Evolutionary conservation across 441 rosid genomes (phyloP), one percentile per base, ranked within the genome.

Genomic region (Pelargonium australe): DNA sequence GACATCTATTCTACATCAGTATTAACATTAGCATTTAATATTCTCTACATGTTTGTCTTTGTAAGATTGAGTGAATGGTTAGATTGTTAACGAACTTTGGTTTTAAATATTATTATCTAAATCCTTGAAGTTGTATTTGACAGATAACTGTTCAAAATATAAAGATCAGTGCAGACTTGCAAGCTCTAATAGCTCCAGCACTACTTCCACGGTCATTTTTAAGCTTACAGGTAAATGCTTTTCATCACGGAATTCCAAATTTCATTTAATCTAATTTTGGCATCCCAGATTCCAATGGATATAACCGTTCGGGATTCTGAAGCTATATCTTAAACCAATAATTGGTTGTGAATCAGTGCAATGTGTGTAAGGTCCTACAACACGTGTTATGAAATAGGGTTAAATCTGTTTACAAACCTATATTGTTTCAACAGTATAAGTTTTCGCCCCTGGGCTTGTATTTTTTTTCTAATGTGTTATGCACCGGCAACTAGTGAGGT

Each of bases 171-270:
- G 90, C 87, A 70, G 83, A 86, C 76, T 71, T 91, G 77, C 97
- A 91, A 85, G 84, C 90, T 76, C 74, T 91, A 41, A 85, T 91
- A 49, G 88, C 97, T 81, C 98, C 97, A 63, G 98, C 98, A 2
- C 40, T 94, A 65, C 80, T 89, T 44, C 97, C 98, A 5, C 87
- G 98, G 60, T 85, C 96, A 62, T 87, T 85, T 72, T 66, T 89
- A 67, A 93, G 82, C 80, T 82, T 93, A 55, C 96, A 91, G 93
- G 97, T 91, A 62, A 73, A 28, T 70, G 61, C 19, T 55, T 55
- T 8, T 5, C 19, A 7, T 13, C 17, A 53, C 23, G 7, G 2
- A 7, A 17, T 55, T n/a, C 14, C 19, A 55, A 2, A 55, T 55
- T n/a, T 55, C 19, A 55, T 55, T 37, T 6, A 37, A 55, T 17